These are phyloP conservation scores for Somion occarium DNA, from an alignment of 1,284 basidiomycete genomes.

Conservation along the genomic window DNA sequence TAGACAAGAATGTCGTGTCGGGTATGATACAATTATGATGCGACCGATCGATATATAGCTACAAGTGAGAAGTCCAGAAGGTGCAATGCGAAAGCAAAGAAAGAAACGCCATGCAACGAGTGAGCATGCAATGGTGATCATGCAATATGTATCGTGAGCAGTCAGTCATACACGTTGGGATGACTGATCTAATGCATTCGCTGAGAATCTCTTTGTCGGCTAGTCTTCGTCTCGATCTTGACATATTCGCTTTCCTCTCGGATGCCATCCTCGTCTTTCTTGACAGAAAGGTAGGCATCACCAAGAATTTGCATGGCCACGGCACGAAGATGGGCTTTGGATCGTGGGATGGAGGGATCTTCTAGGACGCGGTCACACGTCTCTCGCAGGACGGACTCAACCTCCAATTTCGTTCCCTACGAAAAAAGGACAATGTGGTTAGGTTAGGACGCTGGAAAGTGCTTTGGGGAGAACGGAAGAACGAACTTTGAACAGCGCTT, in stretches of 20 bases:
- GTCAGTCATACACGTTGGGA: no score
- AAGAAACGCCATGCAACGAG: not conserved
- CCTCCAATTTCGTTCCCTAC: slow-evolving; percentile 92
- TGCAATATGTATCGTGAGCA: slow-evolving; percentile 2
- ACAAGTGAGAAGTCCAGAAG: not conserved
- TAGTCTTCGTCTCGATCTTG: slow-evolving; percentile 71
- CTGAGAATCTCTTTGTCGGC: slow-evolving; percentile 31
- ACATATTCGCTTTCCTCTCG: slow-evolving; percentile 77
- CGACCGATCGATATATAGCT: not conserved
- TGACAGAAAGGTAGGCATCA: slow-evolving; percentile 64
- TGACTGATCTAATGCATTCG: no score
- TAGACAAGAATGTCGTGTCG: no score
- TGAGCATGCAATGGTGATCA: slow-evolving; percentile 2
- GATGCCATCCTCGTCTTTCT: slow-evolving; percentile 56
- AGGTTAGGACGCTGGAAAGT: no score
- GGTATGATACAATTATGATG: not conserved
- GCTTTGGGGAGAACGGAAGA: not conserved
- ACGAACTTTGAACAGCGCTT: slow-evolving; percentile 85
- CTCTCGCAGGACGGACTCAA: slow-evolving; percentile 91
- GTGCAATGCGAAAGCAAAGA: not conserved
- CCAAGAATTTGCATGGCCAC: slow-evolving; percentile 83
- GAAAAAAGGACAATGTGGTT: no score
- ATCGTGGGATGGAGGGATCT: slow-evolving; percentile 45
- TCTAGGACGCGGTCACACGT: slow-evolving; percentile 86
- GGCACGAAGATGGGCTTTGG: slow-evolving; percentile 72